phyloP scores from a whole-genome alignment of 345 rosid genomes.

The Hevea brasiliensis region DNA sequence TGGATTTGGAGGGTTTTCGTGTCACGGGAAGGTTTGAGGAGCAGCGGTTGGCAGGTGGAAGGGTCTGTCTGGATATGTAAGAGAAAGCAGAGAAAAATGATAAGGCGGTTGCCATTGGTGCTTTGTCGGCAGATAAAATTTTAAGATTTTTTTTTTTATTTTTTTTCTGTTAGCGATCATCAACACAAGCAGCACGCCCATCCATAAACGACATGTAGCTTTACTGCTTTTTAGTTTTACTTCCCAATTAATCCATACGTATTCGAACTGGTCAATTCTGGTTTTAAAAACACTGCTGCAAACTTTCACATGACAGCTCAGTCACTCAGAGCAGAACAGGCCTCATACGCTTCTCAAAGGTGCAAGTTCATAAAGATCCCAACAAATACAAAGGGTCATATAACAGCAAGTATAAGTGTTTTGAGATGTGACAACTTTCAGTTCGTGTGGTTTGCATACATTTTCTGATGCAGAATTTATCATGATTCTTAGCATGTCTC shows the following conservation, averaged over 20 bases:
- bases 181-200: too few species aligned
- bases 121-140: background rate
- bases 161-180: too few species aligned
- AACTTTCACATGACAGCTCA: too few species aligned
- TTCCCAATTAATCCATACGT: too few species aligned
- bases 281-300: too few species aligned
- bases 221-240: too few species aligned
- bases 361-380: too few species aligned
- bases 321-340: too few species aligned
- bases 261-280: too few species aligned
- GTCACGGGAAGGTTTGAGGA: background rate
- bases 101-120: slow-evolving; percentile 44
- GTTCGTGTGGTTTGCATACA: background rate
- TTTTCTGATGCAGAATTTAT: background rate
- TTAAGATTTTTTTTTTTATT: background rate
- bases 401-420: background rate
- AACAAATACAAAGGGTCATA: too few species aligned
- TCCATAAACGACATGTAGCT: too few species aligned
- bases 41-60: slow-evolving; percentile 11
- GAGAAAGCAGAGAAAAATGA: slow-evolving; percentile 25
- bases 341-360: too few species aligned
- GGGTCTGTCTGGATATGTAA: slow-evolving; percentile 20
- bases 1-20: slow-evolving; percentile 9
- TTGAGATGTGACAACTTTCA: background rate
- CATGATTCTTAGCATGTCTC: background rate